Conservation (phyloP, 1,139 yeast genomes). For the Arxiozyma slooffiae region DNA sequence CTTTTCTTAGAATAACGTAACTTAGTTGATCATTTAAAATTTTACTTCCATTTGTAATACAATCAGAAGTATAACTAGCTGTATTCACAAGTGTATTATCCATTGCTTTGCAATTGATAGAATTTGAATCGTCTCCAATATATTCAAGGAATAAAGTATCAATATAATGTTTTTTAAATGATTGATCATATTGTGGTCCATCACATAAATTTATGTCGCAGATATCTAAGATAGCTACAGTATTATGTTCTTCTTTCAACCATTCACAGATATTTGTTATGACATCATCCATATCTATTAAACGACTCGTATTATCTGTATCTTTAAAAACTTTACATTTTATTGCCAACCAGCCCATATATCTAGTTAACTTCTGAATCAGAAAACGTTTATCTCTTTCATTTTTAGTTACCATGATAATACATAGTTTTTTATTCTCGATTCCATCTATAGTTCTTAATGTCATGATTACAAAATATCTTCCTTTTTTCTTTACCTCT, state of each 20-base stretch:
- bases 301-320: constrained; percentile 58
- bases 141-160: constrained; percentile 90
- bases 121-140: constrained; percentile 59
- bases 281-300: constrained; percentile 44
- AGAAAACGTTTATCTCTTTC: constrained; percentile 59
- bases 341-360: constrained; percentile 84
- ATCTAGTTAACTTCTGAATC: constrained; percentile 68
- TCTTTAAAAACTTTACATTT: constrained; percentile 79
- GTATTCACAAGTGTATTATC: constrained; percentile 66
- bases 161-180: constrained; percentile 56
- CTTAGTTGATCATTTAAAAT: constrained; percentile 68
- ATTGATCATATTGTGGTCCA: constrained; percentile 52
- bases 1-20: constrained; percentile 77
- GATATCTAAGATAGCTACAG: constrained; percentile 87
- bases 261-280: constrained; percentile 68
- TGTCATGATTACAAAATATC: constrained; percentile 1
- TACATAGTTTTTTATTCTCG: constrained; percentile 43
- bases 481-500: neutral
- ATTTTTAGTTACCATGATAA: constrained; percentile 59
- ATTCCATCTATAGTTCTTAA: constrained; percentile 1
- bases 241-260: constrained; percentile 69
- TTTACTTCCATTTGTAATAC: constrained; percentile 32
- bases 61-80: constrained; percentile 44
- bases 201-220: constrained; percentile 66
- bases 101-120: constrained; percentile 45